These are phyloP conservation scores for Verbascum thapsus DNA, from an alignment of 257 asterid species.

Conservation along the genomic window DNA sequence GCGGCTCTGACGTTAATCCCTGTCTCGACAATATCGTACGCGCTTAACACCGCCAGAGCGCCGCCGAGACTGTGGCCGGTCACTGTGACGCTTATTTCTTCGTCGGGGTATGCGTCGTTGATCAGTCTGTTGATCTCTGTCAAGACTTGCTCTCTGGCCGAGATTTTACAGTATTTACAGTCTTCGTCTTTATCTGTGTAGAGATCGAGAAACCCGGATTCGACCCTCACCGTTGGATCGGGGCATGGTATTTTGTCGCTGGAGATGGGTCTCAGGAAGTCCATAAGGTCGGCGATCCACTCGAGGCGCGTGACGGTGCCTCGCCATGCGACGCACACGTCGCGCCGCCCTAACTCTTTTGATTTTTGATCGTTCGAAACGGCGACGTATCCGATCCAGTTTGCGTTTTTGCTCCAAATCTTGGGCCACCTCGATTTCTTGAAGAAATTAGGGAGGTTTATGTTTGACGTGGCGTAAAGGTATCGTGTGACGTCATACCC, in stretches of 20 bases:
- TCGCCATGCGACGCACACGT: conserved; percentile 49
- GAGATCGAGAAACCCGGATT: conserved; percentile 50
- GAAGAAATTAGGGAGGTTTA: conserved; percentile 49
- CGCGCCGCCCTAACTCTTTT: conserved; percentile 46
- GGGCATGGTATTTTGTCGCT: conserved; percentile 41
- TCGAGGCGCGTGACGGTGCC: conserved; percentile 55
- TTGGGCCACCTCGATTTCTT: conserved; percentile 45
- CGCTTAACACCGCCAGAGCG: conserved; percentile 44
- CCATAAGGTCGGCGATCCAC: conserved; percentile 47
- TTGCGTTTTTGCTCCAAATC: conserved; percentile 50
- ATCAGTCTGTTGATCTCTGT: conserved; percentile 38
- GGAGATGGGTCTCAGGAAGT: conserved; percentile 37
- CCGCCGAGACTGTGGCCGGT: conserved; percentile 52
- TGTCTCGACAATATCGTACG: conserved; percentile 47
- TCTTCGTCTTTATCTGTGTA: conserved; percentile 43
- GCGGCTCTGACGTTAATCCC: conserved; percentile 18
- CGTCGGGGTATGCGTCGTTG: conserved; percentile 33
- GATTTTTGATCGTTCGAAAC: conserved; percentile 47
- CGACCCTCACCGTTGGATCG: conserved; percentile 37
- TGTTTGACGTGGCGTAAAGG: conserved; percentile 49
- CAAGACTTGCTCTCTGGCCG: conserved; percentile 44
- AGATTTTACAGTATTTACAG: conserved; percentile 35
- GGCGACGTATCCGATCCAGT: conserved; percentile 54
- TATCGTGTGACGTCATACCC: conserved; percentile 46
- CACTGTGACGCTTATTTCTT: conserved; percentile 46